phyloP scores from a whole-genome alignment of 2,329 filamentous ascomycete species.

The Huntiella moniliformis region DNA sequence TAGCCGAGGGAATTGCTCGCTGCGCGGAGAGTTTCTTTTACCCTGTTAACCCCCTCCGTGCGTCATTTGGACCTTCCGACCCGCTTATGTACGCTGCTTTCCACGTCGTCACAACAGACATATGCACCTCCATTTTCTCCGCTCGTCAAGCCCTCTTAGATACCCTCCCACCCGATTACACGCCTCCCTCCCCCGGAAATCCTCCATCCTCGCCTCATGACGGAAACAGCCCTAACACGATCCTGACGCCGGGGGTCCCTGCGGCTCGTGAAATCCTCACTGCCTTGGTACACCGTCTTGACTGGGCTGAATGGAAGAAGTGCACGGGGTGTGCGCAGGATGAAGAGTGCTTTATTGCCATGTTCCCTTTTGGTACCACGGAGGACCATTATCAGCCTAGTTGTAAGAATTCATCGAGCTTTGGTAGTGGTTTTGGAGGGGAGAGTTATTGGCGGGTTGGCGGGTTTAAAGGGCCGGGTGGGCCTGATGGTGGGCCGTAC shows the following conservation, averaged over 20 bases:
- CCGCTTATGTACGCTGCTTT: constrained; percentile 26
- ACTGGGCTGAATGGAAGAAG: constrained; percentile 42
- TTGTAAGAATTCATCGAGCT: constrained; percentile 7
- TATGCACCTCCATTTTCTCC: constrained; percentile 21
- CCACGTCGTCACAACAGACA: constrained; percentile 19
- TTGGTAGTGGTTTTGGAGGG: neutral
- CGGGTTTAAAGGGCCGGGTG: too few species aligned
- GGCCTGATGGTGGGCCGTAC: too few species aligned
- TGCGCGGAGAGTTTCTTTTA: constrained; percentile 20
- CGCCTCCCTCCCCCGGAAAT: neutral
- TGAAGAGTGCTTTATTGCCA: constrained; percentile 41
- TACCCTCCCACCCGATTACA: neutral
- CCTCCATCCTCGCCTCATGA: neutral
- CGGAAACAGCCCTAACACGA: neutral
- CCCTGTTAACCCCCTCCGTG: constrained; percentile 18
- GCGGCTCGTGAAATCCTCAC: constrained; percentile 12
- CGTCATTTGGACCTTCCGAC: constrained; percentile 23
- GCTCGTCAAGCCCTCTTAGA: constrained; percentile 5
- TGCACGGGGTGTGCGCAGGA: constrained; percentile 32
- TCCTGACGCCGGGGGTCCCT: constrained; percentile 6
- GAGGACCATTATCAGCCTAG: constrained; percentile 28
- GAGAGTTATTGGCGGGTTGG: constrained; percentile 8
- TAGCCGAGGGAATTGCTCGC: constrained; percentile 25
- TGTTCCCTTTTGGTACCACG: constrained; percentile 39
- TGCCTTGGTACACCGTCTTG: constrained; percentile 28